Evolutionary conservation across 2,329 filamentous ascomycete species (phyloP), one percentile per base, ranked within the genome.

Genomic region (Aspergillus thermomutatus): DNA sequence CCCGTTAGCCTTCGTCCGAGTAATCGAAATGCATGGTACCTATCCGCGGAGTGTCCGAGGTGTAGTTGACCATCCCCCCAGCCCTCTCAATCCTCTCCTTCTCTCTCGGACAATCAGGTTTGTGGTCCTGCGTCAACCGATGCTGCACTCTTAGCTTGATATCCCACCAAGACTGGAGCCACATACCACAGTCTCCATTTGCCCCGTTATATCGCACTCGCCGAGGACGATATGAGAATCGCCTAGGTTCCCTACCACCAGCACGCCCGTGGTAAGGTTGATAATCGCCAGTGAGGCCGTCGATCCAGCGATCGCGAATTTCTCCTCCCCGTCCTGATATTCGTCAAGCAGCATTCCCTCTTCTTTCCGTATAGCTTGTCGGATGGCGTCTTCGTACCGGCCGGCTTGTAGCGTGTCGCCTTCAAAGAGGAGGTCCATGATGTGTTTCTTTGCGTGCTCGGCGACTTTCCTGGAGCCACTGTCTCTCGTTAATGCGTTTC

Each of bases 201-300:
- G 41, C 3, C 21, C 41, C 0, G 21, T 21, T 23, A 19, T 14
- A 5, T 45, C 41, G 10, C 41, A 23, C 10, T 45, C 41, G 8
- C n/a, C 41, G 14, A 45, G 6, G 19, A 45, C n/a, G 41, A 45
- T 4, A 45, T 45, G 51, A 34, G 54, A 59, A 49, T 59, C 57
- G 1, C 57, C 57, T 25, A 59, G 11, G 31, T 59, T 59, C 11
- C 54, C 57, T 3, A 54, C 49, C 1, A 59, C 54, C 47, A 59
- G n/a, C 7, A 57, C 25, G 0, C 54, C 54, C 9, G 31, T 34
- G 4, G 21, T 54, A 34, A 59, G 21, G 41, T 59, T 52, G 23
- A 59, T 11, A 11, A 59, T 5, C 4, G 28, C 47, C 9, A 59
- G 19, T 3, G 54, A 19, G n/a, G 41, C 51, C 14, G 57, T 57